Evolutionary conservation across 2,329 filamentous ascomycete genomes (phyloP).

Genomic region (Monosporascus sp.): DNA sequence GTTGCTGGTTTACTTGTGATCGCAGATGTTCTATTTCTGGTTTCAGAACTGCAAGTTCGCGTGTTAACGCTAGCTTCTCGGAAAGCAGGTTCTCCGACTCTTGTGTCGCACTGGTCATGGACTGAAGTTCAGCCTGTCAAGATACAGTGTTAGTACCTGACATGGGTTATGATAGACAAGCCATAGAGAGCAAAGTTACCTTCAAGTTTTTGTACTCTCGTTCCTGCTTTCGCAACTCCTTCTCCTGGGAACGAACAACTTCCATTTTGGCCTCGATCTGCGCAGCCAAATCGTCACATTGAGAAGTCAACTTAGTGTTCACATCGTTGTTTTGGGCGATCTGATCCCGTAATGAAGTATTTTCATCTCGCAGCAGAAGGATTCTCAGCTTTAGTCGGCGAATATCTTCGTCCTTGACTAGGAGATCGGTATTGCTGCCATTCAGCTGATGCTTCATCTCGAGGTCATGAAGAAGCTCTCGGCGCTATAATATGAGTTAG

Average conservation of each 20-base stretch:
- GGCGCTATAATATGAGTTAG: constrained; percentile 31
- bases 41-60: constrained; percentile 47
- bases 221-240: constrained; percentile 42
- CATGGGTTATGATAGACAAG: background rate
- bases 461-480: constrained; percentile 46
- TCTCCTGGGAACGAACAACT: constrained; percentile 39
- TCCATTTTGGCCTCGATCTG: constrained; percentile 41
- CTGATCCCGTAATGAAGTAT: constrained; percentile 59
- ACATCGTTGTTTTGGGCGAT: constrained; percentile 38
- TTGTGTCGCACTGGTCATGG: constrained; percentile 60
- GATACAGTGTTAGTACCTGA: constrained; percentile 13
- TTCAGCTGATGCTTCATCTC: constrained; percentile 67
- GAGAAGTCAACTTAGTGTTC: constrained; percentile 29
- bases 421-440: constrained; percentile 58
- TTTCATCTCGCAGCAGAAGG: constrained; percentile 70
- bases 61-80: constrained; percentile 48
- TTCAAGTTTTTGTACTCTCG: constrained; percentile 44
- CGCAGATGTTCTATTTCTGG: constrained; percentile 53
- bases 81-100: constrained; percentile 66
- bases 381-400: constrained; percentile 65
- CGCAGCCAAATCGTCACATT: constrained; percentile 33
- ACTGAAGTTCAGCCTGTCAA: constrained; percentile 62
- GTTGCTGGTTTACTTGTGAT: constrained; percentile 53
- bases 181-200: constrained; percentile 27
- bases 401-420: constrained; percentile 70